Evolutionary conservation across 2,329 filamentous ascomycete species (phyloP), one percentile per base, ranked within the genome.

Genomic region (Colletotrichum tabaci): DNA sequence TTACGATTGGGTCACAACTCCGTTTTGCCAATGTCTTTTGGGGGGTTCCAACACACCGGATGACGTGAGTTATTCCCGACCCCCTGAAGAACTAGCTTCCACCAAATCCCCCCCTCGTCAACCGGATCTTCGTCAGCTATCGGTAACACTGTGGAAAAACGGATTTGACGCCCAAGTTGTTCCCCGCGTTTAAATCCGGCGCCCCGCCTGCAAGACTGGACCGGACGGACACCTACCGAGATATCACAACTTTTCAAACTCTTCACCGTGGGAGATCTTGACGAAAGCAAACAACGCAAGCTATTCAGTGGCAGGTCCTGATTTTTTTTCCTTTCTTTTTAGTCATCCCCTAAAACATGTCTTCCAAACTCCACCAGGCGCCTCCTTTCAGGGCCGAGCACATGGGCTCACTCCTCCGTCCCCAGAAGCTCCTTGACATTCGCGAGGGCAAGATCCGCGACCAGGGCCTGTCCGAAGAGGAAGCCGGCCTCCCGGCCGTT

Each of bases 321-420:
- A 0, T 38, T 15, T 5, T 23, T 12, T 1, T 15, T 2, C 16
- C 2, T 15, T 42, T 2, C n/a, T 15, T 2, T 7, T 9, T 12
- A 30, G 30, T 30, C 30, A 30, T 30, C 30, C 30, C 30, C 30
- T 35, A 35, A 35, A 15, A 23, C 23, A 72, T 72, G 70, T 49
- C 70, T 26, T 61, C 61, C 12, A 66, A 61, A 74, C 66, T 66
- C 44, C 66, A 71, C 40, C 49, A 71, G 1, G 70, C 78, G 16
- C 84, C 84, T 23, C 92, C 92, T 42, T 94, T 93, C 85, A 88
- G 92, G 77, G 93, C 93, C 61, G 93, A 94, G 85, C 92, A 94
- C 77, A 86, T 94, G 76, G 93, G 92, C 76, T 94, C 92, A 16
- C 85, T 94, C 42, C 88, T 94, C 53, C 90, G 93, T n/a, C 92